Evolutionary conservation across 768 basidiomycete genomes (phyloP), one percentile per base, ranked within the genome.

Genomic region (Pilatotrama ljubarskyi): DNA sequence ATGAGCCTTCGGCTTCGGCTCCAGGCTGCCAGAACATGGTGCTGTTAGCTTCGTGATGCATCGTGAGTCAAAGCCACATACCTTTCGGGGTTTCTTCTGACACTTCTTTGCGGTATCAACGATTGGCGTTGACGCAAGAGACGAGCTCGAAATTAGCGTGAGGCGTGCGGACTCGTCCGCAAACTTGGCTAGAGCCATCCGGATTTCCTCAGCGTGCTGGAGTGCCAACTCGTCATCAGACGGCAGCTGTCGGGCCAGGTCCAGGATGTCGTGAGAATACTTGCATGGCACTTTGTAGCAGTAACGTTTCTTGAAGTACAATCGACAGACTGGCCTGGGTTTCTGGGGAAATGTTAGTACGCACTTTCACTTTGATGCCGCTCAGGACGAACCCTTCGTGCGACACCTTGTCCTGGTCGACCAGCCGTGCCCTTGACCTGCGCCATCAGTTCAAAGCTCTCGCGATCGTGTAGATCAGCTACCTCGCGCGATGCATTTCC

Each of bases 181-280:
- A 3, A 20, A 26, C 40, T 32, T n/a, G 37, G 18, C 36, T 9
- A 56, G 20, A 3, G 55, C 55, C 10, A 17, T n/a, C 2, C 36
- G 55, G 22, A 48, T 38, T 5, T 47, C 46, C 17, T 38, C 46
- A n/a, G 55, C 35, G 36, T 56, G 55, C n/a, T 25, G 25, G 10
- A 56, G 4, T 2, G 48, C 55, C 9, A 56, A 24, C 7, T 48
- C 36, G 24, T 56, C 37, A 11, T 56, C 37, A 8, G 46, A 35
- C 5, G 55, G 55, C 5, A 56, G 55, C 29, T 32, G 29, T 11
- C 7, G 24, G 2, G 55, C 44, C 38, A 56, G 46, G 13, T 56
- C 55, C n/a, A 56, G 20, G 36, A 56, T 11, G 46, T 56, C 46
- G 14, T 56, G 55, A 13, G 55, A 56, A 36, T 18, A 48, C 37